phyloP scores from a whole-genome alignment of 1,284 basidiomycete species.

The Leccinum fallax region DNA sequence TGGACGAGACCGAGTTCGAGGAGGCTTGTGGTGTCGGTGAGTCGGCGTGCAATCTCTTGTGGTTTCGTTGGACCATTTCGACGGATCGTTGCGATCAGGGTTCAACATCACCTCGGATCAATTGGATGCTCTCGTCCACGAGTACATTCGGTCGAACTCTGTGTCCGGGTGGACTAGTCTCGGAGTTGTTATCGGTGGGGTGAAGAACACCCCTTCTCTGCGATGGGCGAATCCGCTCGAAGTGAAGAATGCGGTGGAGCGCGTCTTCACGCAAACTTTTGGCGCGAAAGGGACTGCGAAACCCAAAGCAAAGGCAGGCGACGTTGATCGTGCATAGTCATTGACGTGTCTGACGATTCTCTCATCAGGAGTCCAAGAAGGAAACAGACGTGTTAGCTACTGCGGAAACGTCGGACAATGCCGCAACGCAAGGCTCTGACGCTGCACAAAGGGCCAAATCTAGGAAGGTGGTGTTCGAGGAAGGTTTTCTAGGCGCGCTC shows the following conservation, averaged over 20 bases:
- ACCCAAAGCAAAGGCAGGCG: constrained; percentile 69
- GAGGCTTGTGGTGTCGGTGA: constrained; percentile 86
- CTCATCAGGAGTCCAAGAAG: constrained; percentile 58
- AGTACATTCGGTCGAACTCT: constrained; percentile 60
- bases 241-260: constrained; percentile 86
- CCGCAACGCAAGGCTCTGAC: constrained; percentile 38
- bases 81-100: constrained; percentile 48
- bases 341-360: constrained; percentile 2
- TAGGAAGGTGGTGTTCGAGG: constrained; percentile 82
- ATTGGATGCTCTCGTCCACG: constrained; percentile 60
- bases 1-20: constrained; percentile 79
- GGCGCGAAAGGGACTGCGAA: constrained; percentile 76
- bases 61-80: background rate
- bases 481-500: constrained; percentile 92
- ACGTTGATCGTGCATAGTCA: background rate
- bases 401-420: constrained; percentile 31
- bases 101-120: constrained; percentile 78
- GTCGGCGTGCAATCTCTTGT: constrained; percentile 32
- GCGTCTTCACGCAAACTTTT: constrained; percentile 73
- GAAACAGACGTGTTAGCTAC: constrained; percentile 22
- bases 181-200: constrained; percentile 67
- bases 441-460: constrained; percentile 42
- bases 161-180: constrained; percentile 77
- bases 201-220: constrained; percentile 70
- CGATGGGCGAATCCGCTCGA: constrained; percentile 93